Evolutionary conservation across 306 rosid genomes (phyloP).

Genomic region (Glycine latifolia): DNA sequence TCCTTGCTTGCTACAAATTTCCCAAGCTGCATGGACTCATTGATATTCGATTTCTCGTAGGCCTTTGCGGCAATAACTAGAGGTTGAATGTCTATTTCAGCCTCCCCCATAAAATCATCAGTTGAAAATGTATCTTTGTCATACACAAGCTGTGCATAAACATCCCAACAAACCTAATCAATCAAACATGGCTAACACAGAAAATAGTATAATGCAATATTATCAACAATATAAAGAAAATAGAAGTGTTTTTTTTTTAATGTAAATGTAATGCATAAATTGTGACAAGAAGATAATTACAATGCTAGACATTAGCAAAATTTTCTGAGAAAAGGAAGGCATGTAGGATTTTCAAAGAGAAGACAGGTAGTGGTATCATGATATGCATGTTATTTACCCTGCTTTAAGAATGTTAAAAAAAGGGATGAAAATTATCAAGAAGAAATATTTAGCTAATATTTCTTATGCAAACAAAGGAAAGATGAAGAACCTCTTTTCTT

Average conservation of each 20-base stretch:
- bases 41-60: constrained; percentile 58
- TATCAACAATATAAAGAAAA: background rate
- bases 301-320: background rate
- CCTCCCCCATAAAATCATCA: constrained; percentile 97
- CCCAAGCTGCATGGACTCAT: constrained; percentile 64
- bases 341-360: background rate
- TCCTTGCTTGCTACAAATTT: constrained; percentile 73
- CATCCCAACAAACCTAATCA: background rate
- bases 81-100: constrained; percentile 93
- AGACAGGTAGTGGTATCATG: background rate
- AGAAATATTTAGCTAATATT: background rate
- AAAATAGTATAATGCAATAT: background rate
- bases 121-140: constrained; percentile 88
- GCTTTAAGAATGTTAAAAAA: background rate
- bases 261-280: constrained; percentile 3
- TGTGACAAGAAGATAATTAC: background rate
- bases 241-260: background rate
- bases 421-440: background rate
- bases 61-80: constrained; percentile 81
- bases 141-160: constrained; percentile 74
- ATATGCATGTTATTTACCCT: background rate
- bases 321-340: background rate
- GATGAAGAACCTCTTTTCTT: background rate
- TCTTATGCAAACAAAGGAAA: background rate
- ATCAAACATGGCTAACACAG: background rate